A percentile compares a stretch with the other conserved stretches of the same genome.
Conservation (phyloP, 176 grass and related monocot genomes). For the Chloris gayana region DNA sequence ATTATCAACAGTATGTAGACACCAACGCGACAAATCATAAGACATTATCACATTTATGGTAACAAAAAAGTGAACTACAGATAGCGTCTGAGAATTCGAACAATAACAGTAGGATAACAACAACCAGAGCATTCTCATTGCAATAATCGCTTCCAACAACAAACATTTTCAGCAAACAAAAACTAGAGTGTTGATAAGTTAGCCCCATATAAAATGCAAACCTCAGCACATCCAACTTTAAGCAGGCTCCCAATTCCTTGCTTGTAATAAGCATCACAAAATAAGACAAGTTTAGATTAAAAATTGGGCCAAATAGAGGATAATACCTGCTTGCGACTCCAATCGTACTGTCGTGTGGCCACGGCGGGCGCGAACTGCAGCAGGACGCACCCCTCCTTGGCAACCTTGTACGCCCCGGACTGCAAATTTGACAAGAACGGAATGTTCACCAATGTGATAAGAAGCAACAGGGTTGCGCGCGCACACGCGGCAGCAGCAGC, state of each 20-base stretch:
- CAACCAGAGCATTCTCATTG: background rate
- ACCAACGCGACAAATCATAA: background rate
- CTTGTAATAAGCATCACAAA: background rate
- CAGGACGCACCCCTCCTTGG: constrained; percentile 84
- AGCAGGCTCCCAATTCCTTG: background rate
- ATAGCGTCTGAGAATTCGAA: background rate
- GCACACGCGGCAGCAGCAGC: background rate
- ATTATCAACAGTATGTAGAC: constrained; percentile 2
- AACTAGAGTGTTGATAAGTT: background rate
- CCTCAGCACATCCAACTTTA: background rate
- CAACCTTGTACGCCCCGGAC: constrained; percentile 84
- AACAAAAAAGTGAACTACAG: background rate
- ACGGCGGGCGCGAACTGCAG: constrained; percentile 86
- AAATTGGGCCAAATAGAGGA: background rate
- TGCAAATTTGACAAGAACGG: constrained; percentile 5
- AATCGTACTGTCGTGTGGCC: constrained; percentile 72
- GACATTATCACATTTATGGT: background rate
- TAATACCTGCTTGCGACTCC: constrained; percentile 88
- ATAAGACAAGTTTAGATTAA: background rate
- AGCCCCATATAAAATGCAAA: background rate
- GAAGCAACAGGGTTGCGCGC: background rate
- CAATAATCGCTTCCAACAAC: background rate
- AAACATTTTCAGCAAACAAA: background rate
- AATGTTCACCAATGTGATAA: background rate
- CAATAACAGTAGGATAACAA: background rate